phyloP scores from a whole-genome alignment of 192 early-diverging fungal genomes.

The Rhizophagus prolifer region DNA sequence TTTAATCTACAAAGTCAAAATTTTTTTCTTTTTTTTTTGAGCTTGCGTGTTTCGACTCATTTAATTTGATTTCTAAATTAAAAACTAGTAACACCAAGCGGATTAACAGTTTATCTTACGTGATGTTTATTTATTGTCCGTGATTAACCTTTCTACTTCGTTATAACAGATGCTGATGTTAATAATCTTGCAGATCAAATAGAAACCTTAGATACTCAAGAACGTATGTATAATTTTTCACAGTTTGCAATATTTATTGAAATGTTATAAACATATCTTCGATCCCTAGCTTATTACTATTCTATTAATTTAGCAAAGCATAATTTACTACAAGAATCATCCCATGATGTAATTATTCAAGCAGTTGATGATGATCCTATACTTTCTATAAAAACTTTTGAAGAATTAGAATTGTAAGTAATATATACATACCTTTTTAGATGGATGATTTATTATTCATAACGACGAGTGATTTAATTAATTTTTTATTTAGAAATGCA shows the following conservation, averaged over 20 bases:
- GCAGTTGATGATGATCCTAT: conserved; percentile 76
- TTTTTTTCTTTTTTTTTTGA: too few relatives aligned
- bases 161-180: neutral
- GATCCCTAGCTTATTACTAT: neutral
- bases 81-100: too few relatives aligned
- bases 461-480: neutral
- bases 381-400: conserved; percentile 78
- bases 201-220: neutral
- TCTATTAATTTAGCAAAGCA: conserved; percentile 13
- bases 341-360: conserved; percentile 60
- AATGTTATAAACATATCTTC: too few relatives aligned
- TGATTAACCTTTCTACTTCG: neutral
- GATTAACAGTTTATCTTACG: neutral
- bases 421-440: neutral
- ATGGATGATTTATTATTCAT: neutral
- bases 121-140: neutral
- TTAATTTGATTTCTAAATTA: too few relatives aligned
- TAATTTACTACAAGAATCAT: conserved; percentile 21
- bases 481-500: conserved; percentile 52
- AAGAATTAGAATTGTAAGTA: conserved; percentile 68
- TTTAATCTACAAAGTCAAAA: too few relatives aligned
- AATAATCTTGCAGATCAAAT: neutral
- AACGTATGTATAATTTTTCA: neutral
- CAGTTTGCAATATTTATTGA: too few relatives aligned
- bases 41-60: too few relatives aligned